These are phyloP conservation scores for Stereocaulon alpinum DNA, from an alignment of 495 filamentous ascomycete genomes.

Conservation along the genomic window DNA sequence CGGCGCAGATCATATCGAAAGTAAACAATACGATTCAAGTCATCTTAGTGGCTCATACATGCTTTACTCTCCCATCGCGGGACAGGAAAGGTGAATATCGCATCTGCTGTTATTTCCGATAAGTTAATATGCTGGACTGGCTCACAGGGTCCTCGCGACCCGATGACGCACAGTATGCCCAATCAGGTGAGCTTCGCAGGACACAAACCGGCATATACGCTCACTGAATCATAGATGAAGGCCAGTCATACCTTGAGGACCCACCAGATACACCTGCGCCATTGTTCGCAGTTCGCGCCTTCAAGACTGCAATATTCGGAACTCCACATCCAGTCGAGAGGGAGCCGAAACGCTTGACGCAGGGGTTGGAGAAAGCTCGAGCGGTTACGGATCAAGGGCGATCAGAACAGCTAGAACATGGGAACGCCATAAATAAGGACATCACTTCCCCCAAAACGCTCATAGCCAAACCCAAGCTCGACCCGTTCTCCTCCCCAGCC, in stretches of 20 bases:
- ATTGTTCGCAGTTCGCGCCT: constrained; percentile 84
- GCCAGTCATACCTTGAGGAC: constrained; percentile 35
- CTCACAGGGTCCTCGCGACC: constrained; percentile 26
- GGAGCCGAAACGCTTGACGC: neutral
- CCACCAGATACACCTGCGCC: constrained; percentile 86
- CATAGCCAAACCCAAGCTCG: constrained; percentile 15
- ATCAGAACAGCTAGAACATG: constrained; percentile 7
- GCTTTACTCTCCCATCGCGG: neutral
- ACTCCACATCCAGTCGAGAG: constrained; percentile 42
- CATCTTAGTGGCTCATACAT: neutral
- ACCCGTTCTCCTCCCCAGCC: constrained; percentile 46
- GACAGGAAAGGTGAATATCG: neutral
- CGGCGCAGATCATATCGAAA: neutral
- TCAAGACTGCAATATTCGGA: constrained; percentile 86
- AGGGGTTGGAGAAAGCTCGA: neutral
- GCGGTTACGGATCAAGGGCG: neutral
- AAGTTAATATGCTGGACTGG: constrained; percentile 29
- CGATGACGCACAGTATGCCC: neutral
- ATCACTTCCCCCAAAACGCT: neutral
- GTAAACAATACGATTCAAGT: constrained; percentile 5
- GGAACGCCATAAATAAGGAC: constrained; percentile 18
- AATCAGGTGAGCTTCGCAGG: constrained; percentile 12
- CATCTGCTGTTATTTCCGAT: too few species aligned
- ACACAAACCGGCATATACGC: neutral
- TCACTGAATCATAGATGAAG: constrained; percentile 10